A percentile compares a stretch with the other conserved stretches of the same genome.
Evolutionary conservation across 805 yeast species (phyloP).

Genomic region (Candida xiaguanensis): DNA sequence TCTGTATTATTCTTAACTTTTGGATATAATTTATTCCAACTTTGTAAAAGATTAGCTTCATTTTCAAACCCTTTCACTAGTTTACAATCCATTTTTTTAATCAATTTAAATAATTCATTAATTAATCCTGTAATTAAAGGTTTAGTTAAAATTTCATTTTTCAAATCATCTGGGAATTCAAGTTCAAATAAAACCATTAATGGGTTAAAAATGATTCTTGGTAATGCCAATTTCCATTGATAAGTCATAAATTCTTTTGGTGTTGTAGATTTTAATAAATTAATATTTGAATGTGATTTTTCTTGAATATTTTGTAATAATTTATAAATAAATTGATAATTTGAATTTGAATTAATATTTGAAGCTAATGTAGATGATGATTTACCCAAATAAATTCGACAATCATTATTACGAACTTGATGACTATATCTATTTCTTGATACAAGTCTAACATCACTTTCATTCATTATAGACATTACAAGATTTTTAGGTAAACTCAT

Average conservation of each 20-base stretch:
- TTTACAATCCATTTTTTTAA: slow-evolving; percentile 74
- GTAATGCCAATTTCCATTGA: slow-evolving; percentile 84
- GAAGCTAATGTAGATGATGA: slow-evolving; percentile 11
- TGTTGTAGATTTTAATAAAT: slow-evolving; percentile 47
- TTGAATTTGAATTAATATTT: slow-evolving; percentile 13
- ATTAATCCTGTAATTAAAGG: slow-evolving; percentile 81
- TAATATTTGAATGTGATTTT: slow-evolving; percentile 33
- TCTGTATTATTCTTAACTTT: slow-evolving; percentile 23
- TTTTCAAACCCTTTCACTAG: slow-evolving; percentile 67
- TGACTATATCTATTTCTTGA: slow-evolving; percentile 24
- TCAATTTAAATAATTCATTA: slow-evolving; percentile 67
- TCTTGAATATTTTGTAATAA: slow-evolving; percentile 32
- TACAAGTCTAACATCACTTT: slow-evolving; percentile 49
- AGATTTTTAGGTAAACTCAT: slow-evolving; percentile 18
- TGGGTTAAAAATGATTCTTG: slow-evolving; percentile 75
- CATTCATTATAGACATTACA: slow-evolving; percentile 52
- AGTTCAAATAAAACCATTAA: slow-evolving; percentile 70
- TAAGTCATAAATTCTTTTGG: slow-evolving; percentile 60
- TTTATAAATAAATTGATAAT: slow-evolving; percentile 23
- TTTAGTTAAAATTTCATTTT: slow-evolving; percentile 71
- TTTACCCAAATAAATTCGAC: slow-evolving; percentile 43
- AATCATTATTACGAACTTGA: slow-evolving; percentile 36
- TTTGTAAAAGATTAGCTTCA: slow-evolving; percentile 53
- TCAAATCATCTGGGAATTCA: slow-evolving; percentile 55
- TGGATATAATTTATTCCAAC: slow-evolving; percentile 50